Conservation (phyloP, 257 asterid species). For the Haberlea rhodopensis region DNA sequence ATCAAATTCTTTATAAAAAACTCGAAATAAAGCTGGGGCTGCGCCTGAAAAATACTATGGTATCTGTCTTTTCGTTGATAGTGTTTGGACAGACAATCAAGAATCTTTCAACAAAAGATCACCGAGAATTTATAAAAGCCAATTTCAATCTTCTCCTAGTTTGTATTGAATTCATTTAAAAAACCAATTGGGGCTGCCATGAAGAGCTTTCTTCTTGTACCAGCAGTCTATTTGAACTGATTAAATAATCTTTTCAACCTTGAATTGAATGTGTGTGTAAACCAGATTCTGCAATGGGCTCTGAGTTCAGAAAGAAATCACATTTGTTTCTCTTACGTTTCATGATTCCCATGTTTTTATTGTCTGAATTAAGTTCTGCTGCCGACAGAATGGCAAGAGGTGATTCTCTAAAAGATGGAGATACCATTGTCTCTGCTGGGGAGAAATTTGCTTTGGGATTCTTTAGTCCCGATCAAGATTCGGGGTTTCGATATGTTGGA, state of each 20-base stretch:
- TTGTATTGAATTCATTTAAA: not conserved
- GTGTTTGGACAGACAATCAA: not conserved
- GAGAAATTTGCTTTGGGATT: constrained; percentile 57
- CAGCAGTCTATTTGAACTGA: not conserved
- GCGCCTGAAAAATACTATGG: not conserved
- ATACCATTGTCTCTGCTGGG: constrained; percentile 38
- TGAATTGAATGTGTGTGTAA: constrained; percentile 20
- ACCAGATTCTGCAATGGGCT: constrained; percentile 29
- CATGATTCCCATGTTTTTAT: constrained; percentile 14
- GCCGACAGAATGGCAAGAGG: constrained; percentile 35
- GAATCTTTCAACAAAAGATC: not conserved
- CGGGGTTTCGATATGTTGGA: constrained; percentile 55
- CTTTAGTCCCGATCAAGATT: constrained; percentile 47
- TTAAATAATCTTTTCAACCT: constrained; percentile 3
- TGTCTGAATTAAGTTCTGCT: constrained; percentile 29
- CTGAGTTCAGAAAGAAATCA: constrained; percentile 9
- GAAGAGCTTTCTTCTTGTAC: not conserved
- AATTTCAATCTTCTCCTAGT: not conserved
- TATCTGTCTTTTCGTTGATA: not conserved
- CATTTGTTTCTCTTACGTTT: constrained; percentile 16
- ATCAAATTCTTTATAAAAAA: no score
- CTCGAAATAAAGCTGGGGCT: no score
- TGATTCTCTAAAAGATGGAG: constrained; percentile 43
- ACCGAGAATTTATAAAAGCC: not conserved
- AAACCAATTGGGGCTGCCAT: not conserved